phyloP scores from a whole-genome alignment of 768 basidiomycete genomes.

The Trametes coccinea region DNA sequence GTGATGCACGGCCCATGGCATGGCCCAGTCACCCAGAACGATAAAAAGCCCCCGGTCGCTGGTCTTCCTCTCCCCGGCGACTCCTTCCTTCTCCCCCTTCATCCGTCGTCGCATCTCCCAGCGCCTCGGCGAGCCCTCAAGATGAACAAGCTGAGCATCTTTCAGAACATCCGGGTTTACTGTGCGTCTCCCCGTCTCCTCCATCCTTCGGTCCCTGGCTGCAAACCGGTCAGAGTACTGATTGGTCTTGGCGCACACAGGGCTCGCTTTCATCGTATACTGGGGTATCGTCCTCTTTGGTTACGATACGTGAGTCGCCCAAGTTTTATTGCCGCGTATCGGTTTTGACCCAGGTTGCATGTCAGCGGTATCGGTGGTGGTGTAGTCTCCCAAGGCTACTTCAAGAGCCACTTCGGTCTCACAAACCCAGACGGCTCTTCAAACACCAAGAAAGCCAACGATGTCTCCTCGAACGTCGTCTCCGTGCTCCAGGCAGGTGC shows the following conservation, averaged over 20 bases:
- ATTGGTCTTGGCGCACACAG: conserved; percentile 34
- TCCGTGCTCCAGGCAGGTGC: conserved; percentile 86
- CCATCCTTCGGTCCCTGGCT: not conserved
- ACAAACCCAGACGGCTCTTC: conserved; percentile 43
- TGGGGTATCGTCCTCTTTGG: conserved; percentile 85
- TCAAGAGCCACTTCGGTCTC: conserved; percentile 63
- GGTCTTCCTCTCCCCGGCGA: conserved; percentile 8
- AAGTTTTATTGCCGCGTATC: not conserved
- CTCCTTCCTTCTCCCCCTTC: conserved; percentile 5
- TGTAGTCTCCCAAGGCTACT: conserved; percentile 64
- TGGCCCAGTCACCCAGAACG: not conserved
- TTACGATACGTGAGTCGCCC: conserved; percentile 62
- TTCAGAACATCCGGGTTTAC: conserved; percentile 67
- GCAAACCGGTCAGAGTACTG: not conserved
- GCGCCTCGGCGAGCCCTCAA: conserved; percentile 3
- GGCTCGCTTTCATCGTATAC: conserved; percentile 72
- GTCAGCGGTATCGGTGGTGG: conserved; percentile 65
- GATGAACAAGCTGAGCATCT: conserved; percentile 23
- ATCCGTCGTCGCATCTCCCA: not conserved
- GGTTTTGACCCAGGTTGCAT: not conserved
- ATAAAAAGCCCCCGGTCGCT: conserved; percentile 9
- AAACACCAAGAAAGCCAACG: conserved; percentile 43
- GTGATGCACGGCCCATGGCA: not conserved
- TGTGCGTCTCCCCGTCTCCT: conserved; percentile 40
- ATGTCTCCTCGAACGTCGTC: conserved; percentile 80